These are phyloP conservation scores for Fusarium fracticaudum DNA, from an alignment of 2,329 filamentous ascomycete genomes.

Conservation along the genomic window DNA sequence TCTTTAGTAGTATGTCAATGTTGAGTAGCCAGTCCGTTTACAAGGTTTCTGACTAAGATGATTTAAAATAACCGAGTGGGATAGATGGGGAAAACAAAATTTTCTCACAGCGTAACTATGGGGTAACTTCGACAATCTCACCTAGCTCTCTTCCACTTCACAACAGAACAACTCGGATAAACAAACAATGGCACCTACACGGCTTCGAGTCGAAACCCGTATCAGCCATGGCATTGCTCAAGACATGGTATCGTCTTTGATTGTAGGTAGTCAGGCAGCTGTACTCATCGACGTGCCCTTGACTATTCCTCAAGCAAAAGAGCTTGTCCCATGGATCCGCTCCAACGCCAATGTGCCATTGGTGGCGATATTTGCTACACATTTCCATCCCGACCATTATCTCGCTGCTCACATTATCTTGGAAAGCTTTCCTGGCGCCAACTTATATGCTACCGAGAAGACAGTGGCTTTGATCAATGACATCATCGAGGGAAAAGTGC, in stretches of 20 bases:
- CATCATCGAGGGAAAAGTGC: not conserved
- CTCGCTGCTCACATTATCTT: not conserved
- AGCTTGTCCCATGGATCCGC: not conserved
- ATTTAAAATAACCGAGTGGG: not conserved
- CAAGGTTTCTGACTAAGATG: not conserved
- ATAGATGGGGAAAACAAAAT: not conserved
- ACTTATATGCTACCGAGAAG: not conserved
- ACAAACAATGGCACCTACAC: not conserved
- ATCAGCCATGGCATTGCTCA: not conserved
- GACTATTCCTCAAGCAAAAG: not conserved
- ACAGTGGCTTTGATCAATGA: not conserved
- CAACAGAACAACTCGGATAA: accelerated
- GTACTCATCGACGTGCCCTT: not conserved
- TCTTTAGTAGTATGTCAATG: not conserved
- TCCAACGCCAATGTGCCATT: not conserved
- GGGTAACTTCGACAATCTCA: not conserved
- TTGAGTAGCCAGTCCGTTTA: not conserved
- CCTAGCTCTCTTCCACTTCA: accelerated
- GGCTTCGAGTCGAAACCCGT: not conserved
- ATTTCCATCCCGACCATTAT: not conserved
- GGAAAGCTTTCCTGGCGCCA: not conserved
- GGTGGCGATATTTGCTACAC: not conserved
- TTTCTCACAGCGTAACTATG: not conserved
- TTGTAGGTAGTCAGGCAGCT: not conserved
- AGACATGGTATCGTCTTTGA: not conserved